Base-by-base conservation (phyloP, 441 rosid genomes). In the Pelargonium cotyledonis region DNA sequence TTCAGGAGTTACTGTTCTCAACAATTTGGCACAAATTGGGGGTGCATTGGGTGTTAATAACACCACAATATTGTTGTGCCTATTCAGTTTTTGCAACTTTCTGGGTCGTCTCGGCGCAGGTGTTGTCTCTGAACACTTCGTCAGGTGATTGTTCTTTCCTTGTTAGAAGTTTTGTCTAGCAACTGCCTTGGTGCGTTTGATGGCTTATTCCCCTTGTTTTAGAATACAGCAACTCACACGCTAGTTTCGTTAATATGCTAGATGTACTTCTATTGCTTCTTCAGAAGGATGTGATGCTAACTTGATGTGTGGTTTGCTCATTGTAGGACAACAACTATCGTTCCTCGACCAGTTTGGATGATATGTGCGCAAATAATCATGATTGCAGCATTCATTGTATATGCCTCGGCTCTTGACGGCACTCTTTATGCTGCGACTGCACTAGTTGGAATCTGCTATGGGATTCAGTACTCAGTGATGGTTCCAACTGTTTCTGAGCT, bases 11-110 rank as follows among this genome's bases (percentile, higher is more conserved):
- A 92, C 99, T 0, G 83, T 92, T 76, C 88, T 90, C 41, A 95
- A 95, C 81, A 92, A 95, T 83, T 86, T 95, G 85, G 92, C 99
- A 46, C 99, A 95, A 83, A 86, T 95, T 21, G 99, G 97, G 8
- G 61, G 78, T 66, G 89, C 97, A 15, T 80, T 79, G 71, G 98
- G 95, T 53, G 82, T 82, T 49, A 76, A 83, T 67, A 87, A 88
- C 70, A 88, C 97, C 21, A 90, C 99, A 1, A 78, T 80, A 51
- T 70, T 95, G 77, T 81, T 88, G 47, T 80, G 89, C 47, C 72
- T 89, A 73, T 92, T 91, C 79, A 85, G 98, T 78, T 90, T 95
- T 77, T 92, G 84, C 85, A 95, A 90, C 80, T 95, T 95, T 75
- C 65, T 71, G 43, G 99, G 99, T 70, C 99, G 98, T 70, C 90